These are phyloP conservation scores for Artemisia tridentata DNA, from an alignment of 129 eudicot genomes.

Conservation along the genomic window DNA sequence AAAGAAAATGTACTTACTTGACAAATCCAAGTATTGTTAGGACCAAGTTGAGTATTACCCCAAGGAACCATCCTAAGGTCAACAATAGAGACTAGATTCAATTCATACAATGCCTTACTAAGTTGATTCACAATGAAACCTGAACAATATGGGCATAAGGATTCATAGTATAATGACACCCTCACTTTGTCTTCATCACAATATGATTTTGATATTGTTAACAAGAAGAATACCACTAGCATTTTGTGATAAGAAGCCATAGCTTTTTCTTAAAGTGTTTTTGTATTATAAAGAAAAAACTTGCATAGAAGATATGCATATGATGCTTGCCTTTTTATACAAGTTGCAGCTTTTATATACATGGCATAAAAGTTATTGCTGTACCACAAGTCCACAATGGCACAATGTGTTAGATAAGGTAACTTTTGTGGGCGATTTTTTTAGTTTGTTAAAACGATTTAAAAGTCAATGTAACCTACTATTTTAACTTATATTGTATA, in stretches of 20 bases:
- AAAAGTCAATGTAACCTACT: too few species aligned
- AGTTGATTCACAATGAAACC: conserved; percentile 74
- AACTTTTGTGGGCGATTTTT: neutral
- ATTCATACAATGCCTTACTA: conserved; percentile 49
- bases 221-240: conserved; percentile 30
- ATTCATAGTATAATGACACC: conserved; percentile 73
- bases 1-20: conserved; percentile 49
- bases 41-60: conserved; percentile 71
- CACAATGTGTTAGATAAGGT: conserved; percentile 9
- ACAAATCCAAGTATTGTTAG: conserved; percentile 60
- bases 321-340: conserved; percentile 17
- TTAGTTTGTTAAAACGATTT: neutral
- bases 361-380: neutral
- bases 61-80: conserved; percentile 80
- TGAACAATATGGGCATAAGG: conserved; percentile 86
- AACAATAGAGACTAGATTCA: conserved; percentile 61
- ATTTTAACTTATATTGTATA: too few species aligned
- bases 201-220: conserved; percentile 25
- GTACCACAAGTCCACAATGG: neutral
- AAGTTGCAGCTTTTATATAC: conserved; percentile 21
- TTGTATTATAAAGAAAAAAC: neutral
- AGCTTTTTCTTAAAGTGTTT: conserved; percentile 18
- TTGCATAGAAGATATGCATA: conserved; percentile 10
- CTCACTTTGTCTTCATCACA: conserved; percentile 40
- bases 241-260: conserved; percentile 37